Evolutionary conservation across 805 yeast genomes (phyloP), one percentile per base, ranked within the genome.

Genomic region (Candida palmyrensis): DNA sequence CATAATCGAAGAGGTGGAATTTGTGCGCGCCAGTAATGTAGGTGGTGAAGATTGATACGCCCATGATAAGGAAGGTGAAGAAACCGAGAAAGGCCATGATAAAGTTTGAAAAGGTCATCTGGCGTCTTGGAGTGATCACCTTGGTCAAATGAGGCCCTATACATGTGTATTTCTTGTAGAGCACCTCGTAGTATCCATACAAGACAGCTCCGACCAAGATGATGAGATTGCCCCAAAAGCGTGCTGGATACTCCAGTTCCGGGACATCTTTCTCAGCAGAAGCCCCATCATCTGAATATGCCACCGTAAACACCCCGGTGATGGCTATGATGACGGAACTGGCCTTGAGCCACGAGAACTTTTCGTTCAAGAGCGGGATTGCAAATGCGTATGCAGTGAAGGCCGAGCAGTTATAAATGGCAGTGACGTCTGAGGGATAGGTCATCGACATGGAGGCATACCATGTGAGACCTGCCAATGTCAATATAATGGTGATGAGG

Each of bases 381-480:
- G 94, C 86, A 57, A 87, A 86, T 11, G 84, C 73, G 49, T 87
- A 80, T 0, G 95, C 95, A 3, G 89, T 81, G 53, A 87, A 87
- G 0, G 95, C 94, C 11, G 90, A 80, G 52, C 92, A 85, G 60
- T 87, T 86, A 60, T 86, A 87, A 39, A 86, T 86, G 3, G 96
- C 96, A 2, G 95, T 87, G 23, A 87, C 82, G 48, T 87, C 95
- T 3, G 86, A 70, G 0, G 94, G 86, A 18, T 88, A 82, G 1
- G 95, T 79, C 49, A 83, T 58, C 19, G 78, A 68, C 77, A 87
- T 84, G 8, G 95, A 82, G 12, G 83, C 71, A 51, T 85, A 87
- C 96, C 96, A 86, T 2, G 95, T 75, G 13, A 74, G 64, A 1
- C 94, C 95, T 0, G 95, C 95, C 2, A 76, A 39, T 13, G 83